Conservation (phyloP, 106 monocot species). For the Posidonia australis region DNA sequence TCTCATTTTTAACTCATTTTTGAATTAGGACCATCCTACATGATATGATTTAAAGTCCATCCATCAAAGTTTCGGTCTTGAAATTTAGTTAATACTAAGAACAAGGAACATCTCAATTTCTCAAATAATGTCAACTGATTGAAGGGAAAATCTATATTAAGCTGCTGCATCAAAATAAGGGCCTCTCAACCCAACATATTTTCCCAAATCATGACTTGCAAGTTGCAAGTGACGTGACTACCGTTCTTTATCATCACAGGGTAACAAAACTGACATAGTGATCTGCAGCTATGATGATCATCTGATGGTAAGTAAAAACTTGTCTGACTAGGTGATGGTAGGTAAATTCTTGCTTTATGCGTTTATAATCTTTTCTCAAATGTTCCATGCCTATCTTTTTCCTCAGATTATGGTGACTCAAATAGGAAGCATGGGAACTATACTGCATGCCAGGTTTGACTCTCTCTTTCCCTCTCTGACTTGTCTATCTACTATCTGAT, state of each 20-base stretch:
- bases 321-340: not conserved
- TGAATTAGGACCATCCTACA: not conserved
- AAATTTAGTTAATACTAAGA: no score
- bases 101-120: no score
- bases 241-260: slow-evolving; percentile 22
- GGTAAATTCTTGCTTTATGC: not conserved
- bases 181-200: not conserved
- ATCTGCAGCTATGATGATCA: slow-evolving; percentile 67
- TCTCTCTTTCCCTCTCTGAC: slow-evolving; percentile 3
- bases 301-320: slow-evolving; percentile 50
- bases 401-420: slow-evolving; percentile 77
- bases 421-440: slow-evolving; percentile 81
- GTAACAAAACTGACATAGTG: slow-evolving; percentile 68
- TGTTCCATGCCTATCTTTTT: not conserved
- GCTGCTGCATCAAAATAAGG: no score
- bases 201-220: not conserved
- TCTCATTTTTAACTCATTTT: not conserved
- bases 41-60: not conserved
- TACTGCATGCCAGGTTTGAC: slow-evolving; percentile 66
- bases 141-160: no score
- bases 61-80: no score
- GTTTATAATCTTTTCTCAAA: not conserved
- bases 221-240: not conserved
- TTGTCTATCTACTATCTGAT: not conserved
- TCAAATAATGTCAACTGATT: no score